Evolutionary conservation across 1,284 basidiomycete genomes (phyloP).

Genomic region (Wolfiporia cocos): DNA sequence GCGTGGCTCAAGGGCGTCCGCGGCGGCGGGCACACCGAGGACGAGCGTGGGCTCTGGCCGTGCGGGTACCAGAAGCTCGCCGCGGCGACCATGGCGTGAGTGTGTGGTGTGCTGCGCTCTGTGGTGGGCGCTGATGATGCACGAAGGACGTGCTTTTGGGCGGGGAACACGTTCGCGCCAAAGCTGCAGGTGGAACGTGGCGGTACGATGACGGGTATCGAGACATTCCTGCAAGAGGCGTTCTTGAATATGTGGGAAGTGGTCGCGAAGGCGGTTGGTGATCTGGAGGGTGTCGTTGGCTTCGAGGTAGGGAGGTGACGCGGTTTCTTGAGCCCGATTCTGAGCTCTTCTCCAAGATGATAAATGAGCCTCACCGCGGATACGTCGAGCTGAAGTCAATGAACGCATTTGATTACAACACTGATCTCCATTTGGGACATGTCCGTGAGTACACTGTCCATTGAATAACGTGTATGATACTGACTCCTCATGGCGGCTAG

Average conservation of each 20-base stretch:
- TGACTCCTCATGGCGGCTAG: slow-evolving; percentile 26
- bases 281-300: slow-evolving; percentile 78
- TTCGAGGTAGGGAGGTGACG: slow-evolving; percentile 58
- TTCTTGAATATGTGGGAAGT: slow-evolving; percentile 77
- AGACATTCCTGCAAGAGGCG: slow-evolving; percentile 78
- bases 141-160: slow-evolving; percentile 81
- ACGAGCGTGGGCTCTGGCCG: slow-evolving; percentile 82
- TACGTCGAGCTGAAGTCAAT: slow-evolving; percentile 83
- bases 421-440: slow-evolving; percentile 85
- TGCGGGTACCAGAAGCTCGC: slow-evolving; percentile 89
- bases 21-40: slow-evolving; percentile 64
- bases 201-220: slow-evolving; percentile 57
- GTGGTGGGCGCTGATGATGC: too few relatives aligned
- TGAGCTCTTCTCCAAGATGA: slow-evolving; percentile 47
- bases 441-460: slow-evolving; percentile 51
- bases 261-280: slow-evolving; percentile 65
- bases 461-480: background rate
- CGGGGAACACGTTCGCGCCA: slow-evolving; percentile 79
- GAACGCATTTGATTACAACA: slow-evolving; percentile 88
- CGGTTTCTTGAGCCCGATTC: background rate
- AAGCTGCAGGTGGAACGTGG: slow-evolving; percentile 50
- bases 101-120: too few relatives aligned
- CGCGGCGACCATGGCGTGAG: slow-evolving; percentile 83
- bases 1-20: slow-evolving; percentile 81
- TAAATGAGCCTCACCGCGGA: slow-evolving; percentile 96